phyloP scores from a whole-genome alignment of 164 flowering plant genomes.

The Santalum album region DNA sequence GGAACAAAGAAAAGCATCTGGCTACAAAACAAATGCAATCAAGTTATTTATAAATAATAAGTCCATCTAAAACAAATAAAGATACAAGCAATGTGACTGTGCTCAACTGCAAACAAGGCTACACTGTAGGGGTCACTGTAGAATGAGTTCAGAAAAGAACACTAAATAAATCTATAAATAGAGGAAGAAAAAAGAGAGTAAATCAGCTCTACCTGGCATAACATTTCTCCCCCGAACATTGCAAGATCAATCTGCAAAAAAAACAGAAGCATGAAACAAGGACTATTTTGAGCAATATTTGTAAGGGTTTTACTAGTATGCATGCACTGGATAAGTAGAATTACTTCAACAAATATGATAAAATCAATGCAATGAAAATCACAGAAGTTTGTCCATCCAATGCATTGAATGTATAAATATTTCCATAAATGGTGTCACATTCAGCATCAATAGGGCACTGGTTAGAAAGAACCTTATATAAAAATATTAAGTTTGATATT shows the following conservation, averaged over 20 bases:
- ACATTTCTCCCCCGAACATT: slow-evolving; percentile 77
- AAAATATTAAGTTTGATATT: too few relatives aligned
- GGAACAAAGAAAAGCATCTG: slow-evolving; percentile 99
- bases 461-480: too few relatives aligned
- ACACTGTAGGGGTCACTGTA: background rate
- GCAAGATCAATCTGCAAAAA: slow-evolving; percentile 78
- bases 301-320: too few relatives aligned
- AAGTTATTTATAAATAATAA: slow-evolving; percentile 7
- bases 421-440: too few relatives aligned
- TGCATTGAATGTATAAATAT: too few relatives aligned
- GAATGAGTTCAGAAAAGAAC: background rate
- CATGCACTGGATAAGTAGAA: too few relatives aligned
- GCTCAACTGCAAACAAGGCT: background rate
- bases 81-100: background rate
- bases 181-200: too few relatives aligned
- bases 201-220: slow-evolving; percentile 73
- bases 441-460: too few relatives aligned
- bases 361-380: too few relatives aligned
- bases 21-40: slow-evolving; percentile 48
- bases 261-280: slow-evolving; percentile 6
- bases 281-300: slow-evolving; percentile 4
- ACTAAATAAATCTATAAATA: too few relatives aligned
- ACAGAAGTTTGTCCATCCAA: too few relatives aligned
- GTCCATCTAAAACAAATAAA: background rate
- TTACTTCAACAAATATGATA: too few relatives aligned